Evolutionary conservation across 106 monocot species (phyloP), one percentile per base, ranked within the genome.

Genomic region (Platanthera guangdongensis): DNA sequence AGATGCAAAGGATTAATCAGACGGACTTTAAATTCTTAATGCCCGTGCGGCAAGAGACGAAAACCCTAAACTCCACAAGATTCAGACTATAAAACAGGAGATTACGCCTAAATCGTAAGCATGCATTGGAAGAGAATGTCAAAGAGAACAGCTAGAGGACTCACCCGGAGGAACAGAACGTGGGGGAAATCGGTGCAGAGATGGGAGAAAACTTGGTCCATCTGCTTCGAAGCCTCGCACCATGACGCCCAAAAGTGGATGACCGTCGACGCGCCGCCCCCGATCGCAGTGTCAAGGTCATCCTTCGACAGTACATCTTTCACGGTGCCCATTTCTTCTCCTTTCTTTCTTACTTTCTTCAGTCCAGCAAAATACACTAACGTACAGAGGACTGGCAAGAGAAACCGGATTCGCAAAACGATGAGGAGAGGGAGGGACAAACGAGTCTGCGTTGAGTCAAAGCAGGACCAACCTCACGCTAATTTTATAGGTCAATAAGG

Each of bases 191-290:
- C 99, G 76, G 85, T 81, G 71, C 88, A 83, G 68, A 99, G 94
- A 68, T 99, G 99, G 77, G 86, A 49, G 84, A 99, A 99, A 78
- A 99, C 88, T 82, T 94, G 92, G 69, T 99, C 94, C 99, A 99
- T 99, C 87, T 92, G 94, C 87, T 92, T 94, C 22, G 99, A 99
- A 0, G 94, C 90, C 68, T 88, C 92, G 84, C 94, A 99, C 92
- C 94, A 92, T 16, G 88, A 79, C 77, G 99, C 94, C 94, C 92
- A 99, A 80, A 99, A 99, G 84, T 94, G 92, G 60, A 99, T 74
- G 18, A 84, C 69, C 5, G 81, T 83, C 63, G 92, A 73, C 15
- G 74, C 14, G 39, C 64, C 53, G 5, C 87, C 81, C 45, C n/a
- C 30, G 14, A 94, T 30, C 51, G 81, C 76, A 8, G 80, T 86